A percentile compares a stretch with the other conserved stretches of the same genome.
These are phyloP conservation scores for Leishmania tropica DNA, from an alignment of 208 protist species.

Conservation along the genomic window DNA sequence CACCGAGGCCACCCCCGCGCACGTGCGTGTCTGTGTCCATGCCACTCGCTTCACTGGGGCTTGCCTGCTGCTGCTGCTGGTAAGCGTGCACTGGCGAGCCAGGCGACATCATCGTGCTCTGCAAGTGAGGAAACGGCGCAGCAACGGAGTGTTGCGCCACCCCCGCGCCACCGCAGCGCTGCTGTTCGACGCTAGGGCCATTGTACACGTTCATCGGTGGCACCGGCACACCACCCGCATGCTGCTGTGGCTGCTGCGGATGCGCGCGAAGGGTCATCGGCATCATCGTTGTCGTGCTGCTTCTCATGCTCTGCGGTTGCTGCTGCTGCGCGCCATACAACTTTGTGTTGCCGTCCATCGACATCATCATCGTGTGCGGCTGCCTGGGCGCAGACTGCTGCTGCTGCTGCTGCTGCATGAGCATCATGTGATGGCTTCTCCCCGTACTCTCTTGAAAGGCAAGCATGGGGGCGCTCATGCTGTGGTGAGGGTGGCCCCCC, in stretches of 20 bases:
- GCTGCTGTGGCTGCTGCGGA: constrained; percentile 3
- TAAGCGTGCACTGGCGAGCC: background rate
- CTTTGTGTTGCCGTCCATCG: background rate
- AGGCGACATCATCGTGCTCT: constrained; percentile 2
- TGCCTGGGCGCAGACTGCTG: background rate
- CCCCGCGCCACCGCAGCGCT: background rate
- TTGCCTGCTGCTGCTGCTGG: constrained; percentile 5
- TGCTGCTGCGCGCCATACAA: background rate
- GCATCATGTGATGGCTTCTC: background rate
- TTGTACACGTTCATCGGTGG: background rate
- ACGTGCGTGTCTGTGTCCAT: background rate
- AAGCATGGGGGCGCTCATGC: background rate
- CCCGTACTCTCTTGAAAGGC: background rate
- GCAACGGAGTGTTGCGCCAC: background rate
- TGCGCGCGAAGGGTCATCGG: background rate
- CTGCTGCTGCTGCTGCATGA: background rate
- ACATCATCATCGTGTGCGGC: background rate
- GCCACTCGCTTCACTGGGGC: background rate
- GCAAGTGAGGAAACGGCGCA: constrained; percentile 6
- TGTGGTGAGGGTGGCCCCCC: background rate
- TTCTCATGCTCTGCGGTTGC: background rate
- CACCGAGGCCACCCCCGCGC: background rate
- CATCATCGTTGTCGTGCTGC: background rate
- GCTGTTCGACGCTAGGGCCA: background rate
- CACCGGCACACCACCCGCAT: background rate